Evolutionary conservation across 768 basidiomycete species (phyloP).

Genomic region (Kondoa subrosea): DNA sequence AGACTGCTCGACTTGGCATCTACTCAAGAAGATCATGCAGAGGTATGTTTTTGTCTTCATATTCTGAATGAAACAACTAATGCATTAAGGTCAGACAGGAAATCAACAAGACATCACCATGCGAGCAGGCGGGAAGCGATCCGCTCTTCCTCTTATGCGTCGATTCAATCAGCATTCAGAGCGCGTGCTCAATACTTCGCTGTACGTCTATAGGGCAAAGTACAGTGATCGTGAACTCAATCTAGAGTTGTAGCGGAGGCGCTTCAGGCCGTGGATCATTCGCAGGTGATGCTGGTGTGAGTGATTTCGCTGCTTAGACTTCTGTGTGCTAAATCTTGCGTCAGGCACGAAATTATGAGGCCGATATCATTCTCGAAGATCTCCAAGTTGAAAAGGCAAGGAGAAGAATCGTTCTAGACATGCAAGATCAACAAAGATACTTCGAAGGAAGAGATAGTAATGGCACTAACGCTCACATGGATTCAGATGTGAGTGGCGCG

Average conservation of each 20-base stretch:
- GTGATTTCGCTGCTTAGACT: neutral
- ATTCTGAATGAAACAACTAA: neutral
- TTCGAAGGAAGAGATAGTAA: neutral
- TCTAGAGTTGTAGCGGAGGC: constrained; percentile 8
- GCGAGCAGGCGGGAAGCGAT: constrained; percentile 79
- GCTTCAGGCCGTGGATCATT: neutral
- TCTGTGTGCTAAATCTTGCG: neutral
- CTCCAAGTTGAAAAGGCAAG: constrained; percentile 53
- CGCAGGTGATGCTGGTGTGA: neutral
- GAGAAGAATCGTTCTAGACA: constrained; percentile 58
- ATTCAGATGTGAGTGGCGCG: constrained; percentile 3
- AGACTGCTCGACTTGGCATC: constrained; percentile 71
- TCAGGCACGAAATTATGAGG: constrained; percentile 35
- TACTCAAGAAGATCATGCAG: constrained; percentile 75
- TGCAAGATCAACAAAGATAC: constrained; percentile 20
- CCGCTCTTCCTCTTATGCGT: constrained; percentile 76
- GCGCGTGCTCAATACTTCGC: constrained; percentile 51
- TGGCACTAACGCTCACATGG: neutral
- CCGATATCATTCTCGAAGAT: constrained; percentile 69
- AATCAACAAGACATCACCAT: constrained; percentile 84
- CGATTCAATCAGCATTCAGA: constrained; percentile 98
- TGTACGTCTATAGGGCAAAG: constrained; percentile 23
- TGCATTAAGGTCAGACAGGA: constrained; percentile 45
- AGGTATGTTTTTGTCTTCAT: constrained; percentile 40
- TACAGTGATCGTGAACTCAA: neutral